A percentile compares a stretch with the other conserved stretches of the same genome.
phyloP scores from a whole-genome alignment of 495 filamentous ascomycete species.

The Tuber umbilicatum region DNA sequence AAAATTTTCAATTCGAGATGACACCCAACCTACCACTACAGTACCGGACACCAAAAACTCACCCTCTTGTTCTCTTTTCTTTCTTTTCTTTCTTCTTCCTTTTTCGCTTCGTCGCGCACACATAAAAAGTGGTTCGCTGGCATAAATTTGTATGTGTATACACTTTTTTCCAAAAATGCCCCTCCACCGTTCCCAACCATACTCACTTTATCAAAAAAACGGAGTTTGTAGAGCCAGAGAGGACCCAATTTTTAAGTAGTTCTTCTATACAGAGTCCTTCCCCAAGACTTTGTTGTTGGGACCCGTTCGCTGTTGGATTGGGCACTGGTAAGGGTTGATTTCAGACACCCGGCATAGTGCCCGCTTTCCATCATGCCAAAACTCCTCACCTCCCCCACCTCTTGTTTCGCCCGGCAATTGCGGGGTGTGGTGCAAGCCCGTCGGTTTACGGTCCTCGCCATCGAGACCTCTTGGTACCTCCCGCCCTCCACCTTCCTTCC shows the following conservation, averaged over 20 bases:
- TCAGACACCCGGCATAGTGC: neutral
- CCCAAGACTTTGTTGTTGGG: neutral
- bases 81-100: too few relatives aligned
- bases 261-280: neutral
- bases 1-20: too few relatives aligned
- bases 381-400: neutral
- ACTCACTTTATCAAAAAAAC: neutral
- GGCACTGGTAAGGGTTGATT: neutral
- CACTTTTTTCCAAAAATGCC: conserved; percentile 2
- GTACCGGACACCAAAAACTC: neutral
- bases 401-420: neutral
- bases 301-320: neutral
- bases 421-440: neutral
- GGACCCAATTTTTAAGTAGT: neutral
- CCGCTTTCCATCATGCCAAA: neutral
- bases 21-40: neutral
- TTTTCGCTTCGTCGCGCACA: too few relatives aligned
- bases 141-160: neutral
- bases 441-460: conserved; percentile 54
- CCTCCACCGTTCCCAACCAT: neutral
- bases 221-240: neutral
- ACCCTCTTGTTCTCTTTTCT: neutral
- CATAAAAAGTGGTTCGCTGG: neutral
- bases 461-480: conserved; percentile 79
- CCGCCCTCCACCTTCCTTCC: neutral